phyloP scores from a whole-genome alignment of 2,329 filamentous ascomycete genomes.

The Calonectria fujianensis region DNA sequence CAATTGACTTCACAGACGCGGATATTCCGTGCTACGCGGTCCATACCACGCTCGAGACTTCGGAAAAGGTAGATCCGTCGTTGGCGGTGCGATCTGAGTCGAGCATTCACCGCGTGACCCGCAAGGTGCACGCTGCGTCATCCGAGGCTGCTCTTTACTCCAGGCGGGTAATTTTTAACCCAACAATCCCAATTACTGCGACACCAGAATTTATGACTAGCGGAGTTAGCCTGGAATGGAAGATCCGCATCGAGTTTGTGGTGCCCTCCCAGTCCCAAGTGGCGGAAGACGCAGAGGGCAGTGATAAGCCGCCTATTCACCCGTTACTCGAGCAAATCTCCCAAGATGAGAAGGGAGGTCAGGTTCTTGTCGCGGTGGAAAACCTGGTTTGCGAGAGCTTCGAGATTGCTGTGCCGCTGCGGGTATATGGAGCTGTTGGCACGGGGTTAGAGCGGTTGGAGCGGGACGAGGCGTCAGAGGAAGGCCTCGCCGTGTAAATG shows the following conservation, averaged over 20 bases:
- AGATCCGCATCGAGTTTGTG: constrained; percentile 93
- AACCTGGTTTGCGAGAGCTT: constrained; percentile 90
- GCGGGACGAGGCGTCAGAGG: constrained; percentile 72
- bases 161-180: constrained; percentile 85
- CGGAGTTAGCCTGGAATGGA: constrained; percentile 91
- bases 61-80: constrained; percentile 86
- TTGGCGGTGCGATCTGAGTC: constrained; percentile 90
- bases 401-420: constrained; percentile 89
- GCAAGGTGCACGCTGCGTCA: constrained; percentile 84
- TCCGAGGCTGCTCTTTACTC: constrained; percentile 91
- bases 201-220: constrained; percentile 96
- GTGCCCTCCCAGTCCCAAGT: constrained; percentile 77
- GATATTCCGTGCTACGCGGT: constrained; percentile 91
- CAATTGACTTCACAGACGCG: constrained; percentile 87
- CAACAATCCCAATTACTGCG: constrained; percentile 87
- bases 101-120: constrained; percentile 90
- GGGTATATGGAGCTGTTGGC: constrained; percentile 82
- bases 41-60: constrained; percentile 88
- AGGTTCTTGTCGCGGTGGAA: constrained; percentile 85
- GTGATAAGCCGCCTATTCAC: constrained; percentile 53
- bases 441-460: constrained; percentile 74
- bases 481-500: constrained; percentile 64
- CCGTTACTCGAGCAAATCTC: constrained; percentile 86
- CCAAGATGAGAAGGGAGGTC: constrained; percentile 84
- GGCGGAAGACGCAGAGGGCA: constrained; percentile 46